These are phyloP conservation scores for Plectosphaerella sp. DNA, from an alignment of 2,329 filamentous ascomycete species.

Conservation along the genomic window DNA sequence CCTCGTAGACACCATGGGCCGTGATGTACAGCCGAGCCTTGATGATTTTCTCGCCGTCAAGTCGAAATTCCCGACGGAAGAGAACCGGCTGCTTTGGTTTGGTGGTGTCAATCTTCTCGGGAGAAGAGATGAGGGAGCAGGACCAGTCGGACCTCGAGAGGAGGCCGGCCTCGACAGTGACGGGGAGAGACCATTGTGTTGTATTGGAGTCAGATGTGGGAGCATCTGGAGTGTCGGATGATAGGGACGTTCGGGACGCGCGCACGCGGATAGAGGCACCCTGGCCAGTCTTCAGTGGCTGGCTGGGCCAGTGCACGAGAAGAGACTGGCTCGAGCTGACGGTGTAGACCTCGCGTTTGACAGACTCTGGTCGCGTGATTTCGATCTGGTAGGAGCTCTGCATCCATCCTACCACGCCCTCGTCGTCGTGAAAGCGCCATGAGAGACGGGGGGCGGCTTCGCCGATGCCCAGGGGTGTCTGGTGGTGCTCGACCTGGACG, in stretches of 20 bases:
- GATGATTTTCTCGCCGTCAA: neutral
- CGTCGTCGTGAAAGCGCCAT: slow-evolving; percentile 8
- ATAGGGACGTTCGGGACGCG: slow-evolving; percentile 3
- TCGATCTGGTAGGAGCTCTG: slow-evolving; percentile 14
- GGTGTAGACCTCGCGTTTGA: neutral
- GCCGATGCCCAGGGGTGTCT: slow-evolving; percentile 9
- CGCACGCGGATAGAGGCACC: slow-evolving; percentile 20
- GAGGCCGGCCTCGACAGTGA: slow-evolving; percentile 3
- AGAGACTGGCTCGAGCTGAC: slow-evolving; percentile 3
- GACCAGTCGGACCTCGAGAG: slow-evolving; percentile 20
- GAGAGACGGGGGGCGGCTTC: slow-evolving; percentile 11
- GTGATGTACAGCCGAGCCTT: slow-evolving; percentile 28
- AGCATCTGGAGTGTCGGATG: slow-evolving; percentile 10
- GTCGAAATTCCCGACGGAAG: no score
- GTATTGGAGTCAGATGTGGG: neutral
- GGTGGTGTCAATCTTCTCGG: neutral
- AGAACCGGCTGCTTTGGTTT: neutral
- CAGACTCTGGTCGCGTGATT: slow-evolving; percentile 1
- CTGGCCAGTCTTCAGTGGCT: slow-evolving; percentile 20
- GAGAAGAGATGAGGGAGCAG: slow-evolving; percentile 12
- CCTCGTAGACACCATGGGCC: slow-evolving; percentile 28
- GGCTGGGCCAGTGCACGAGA: slow-evolving; percentile 9
- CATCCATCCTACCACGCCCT: slow-evolving; percentile 4
- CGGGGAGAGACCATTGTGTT: slow-evolving; percentile 4
- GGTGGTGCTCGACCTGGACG: slow-evolving; percentile 11